Conservation (phyloP, 176 grass and related monocot species). For the Raddia distichophylla region DNA sequence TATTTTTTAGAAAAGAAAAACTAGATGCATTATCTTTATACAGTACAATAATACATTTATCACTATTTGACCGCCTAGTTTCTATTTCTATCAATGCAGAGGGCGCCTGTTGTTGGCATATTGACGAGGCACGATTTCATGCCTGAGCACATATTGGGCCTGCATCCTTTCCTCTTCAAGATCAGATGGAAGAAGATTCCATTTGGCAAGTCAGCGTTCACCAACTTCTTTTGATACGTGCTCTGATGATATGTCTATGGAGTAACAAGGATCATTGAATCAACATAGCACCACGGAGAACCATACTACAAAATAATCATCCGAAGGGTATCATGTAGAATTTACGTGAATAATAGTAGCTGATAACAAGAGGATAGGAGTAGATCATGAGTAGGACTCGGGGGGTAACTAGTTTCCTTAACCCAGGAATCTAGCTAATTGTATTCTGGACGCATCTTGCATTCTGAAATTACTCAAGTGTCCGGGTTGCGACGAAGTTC, state of each 20-base stretch:
- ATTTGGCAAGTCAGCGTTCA: conserved; percentile 59
- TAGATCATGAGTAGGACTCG: background rate
- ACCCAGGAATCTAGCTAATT: background rate
- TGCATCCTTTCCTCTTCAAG: conserved; percentile 81
- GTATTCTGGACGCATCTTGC: background rate
- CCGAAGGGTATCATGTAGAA: background rate
- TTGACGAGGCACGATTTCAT: conserved; percentile 90
- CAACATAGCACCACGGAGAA: background rate
- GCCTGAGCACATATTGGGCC: conserved; percentile 76
- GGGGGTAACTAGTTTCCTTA: background rate
- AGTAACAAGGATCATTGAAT: background rate
- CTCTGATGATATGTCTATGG: background rate
- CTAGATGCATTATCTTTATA: conserved; percentile 15
- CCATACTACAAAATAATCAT: background rate
- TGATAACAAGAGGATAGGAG: conserved; percentile 10
- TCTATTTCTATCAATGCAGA: conserved; percentile 46
- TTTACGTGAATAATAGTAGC: background rate
- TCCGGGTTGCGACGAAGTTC: too few relatives aligned
- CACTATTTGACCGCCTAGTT: background rate
- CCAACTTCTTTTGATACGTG: conserved; percentile 44
- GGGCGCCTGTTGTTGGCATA: conserved; percentile 79
- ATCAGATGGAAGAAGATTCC: conserved; percentile 75
- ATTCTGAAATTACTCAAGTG: too few relatives aligned
- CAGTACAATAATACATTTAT: background rate
- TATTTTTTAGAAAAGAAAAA: too few relatives aligned